Evolutionary conservation across 257 asterid species (phyloP), one percentile per base, ranked within the genome.

Genomic region (Fraxinus quadrangulata): DNA sequence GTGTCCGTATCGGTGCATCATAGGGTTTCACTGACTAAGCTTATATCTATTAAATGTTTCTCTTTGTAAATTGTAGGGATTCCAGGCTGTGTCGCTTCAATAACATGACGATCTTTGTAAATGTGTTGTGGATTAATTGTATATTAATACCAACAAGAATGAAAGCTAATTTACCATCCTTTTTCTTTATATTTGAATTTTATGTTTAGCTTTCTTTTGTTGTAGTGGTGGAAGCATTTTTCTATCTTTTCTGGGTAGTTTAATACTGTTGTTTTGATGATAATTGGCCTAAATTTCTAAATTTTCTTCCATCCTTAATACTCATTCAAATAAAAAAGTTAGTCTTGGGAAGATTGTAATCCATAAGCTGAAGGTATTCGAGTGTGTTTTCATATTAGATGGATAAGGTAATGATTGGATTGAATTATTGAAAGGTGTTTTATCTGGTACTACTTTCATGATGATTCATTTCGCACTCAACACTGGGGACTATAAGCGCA

Each of bases 91-190:
- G 28, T 79, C 61, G 17, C 79, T 79, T 72, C 56, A 74, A 80
- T 83, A 39, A 76, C 4, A 70, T 47, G 47, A 77, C 67, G 68
- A 10, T 56, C 70, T 6, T 61, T 83, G 83, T 85, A 74, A 45
- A 77, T 81, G 74, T 70, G 30, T 83, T 76, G 84, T 63, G 78
- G 65, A 75, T 70, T 36, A 56, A 34, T 74, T 81, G 89, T 81
- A 83, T 76, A 83, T 79, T 78, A 2, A 4, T 17, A 1, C 70
- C 74, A 72, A 66, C 51, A 37, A 79, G 78, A 71, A 34, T 61
- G 77, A 72, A 70, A 45, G 54, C 75, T 28, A 33, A 67, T 78
- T 66, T n/a, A 24, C 54, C 61, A 47, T 34, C 37, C 54, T 63
- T 67, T 75, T 26, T 56, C 51, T 23, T 47, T 30, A 72, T 34